phyloP scores from a whole-genome alignment of 2,329 filamentous ascomycete genomes.

The Hymenoscyphus fructigenus region DNA sequence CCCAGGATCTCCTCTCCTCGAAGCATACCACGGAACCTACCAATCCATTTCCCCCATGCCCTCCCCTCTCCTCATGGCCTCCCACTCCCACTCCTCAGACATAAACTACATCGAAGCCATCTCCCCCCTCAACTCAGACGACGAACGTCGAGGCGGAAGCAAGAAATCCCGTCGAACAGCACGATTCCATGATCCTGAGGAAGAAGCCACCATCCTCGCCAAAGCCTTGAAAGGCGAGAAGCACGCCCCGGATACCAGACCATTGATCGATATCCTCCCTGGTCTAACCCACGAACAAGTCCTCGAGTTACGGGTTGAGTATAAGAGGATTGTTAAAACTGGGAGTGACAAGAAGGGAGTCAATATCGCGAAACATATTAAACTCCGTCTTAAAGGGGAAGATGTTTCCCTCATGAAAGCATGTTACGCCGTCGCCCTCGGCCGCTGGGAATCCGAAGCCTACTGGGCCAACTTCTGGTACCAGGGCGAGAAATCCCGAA shows the following conservation, averaged over 20 bases:
- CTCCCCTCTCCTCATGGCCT: slow-evolving; percentile 65
- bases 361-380: slow-evolving; percentile 84
- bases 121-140: slow-evolving; percentile 52
- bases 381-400: slow-evolving; percentile 70
- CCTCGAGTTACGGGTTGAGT: slow-evolving; percentile 80
- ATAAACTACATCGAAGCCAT: slow-evolving; percentile 47
- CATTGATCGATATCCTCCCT: slow-evolving; percentile 81
- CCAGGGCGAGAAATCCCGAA: slow-evolving; percentile 77
- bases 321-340: slow-evolving; percentile 86
- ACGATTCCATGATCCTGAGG: slow-evolving; percentile 80
- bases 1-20: slow-evolving; percentile 80
- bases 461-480: slow-evolving; percentile 99
- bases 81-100: slow-evolving; percentile 45
- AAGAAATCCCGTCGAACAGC: slow-evolving; percentile 51
- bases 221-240: slow-evolving; percentile 63
- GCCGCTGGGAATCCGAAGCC: slow-evolving; percentile 87
- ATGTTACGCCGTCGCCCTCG: slow-evolving; percentile 85
- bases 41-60: slow-evolving; percentile 95
- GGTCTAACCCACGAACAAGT: slow-evolving; percentile 84
- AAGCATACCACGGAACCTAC: slow-evolving; percentile 91
- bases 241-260: slow-evolving; percentile 61
- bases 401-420: slow-evolving; percentile 81
- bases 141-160: slow-evolving; percentile 43
- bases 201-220: slow-evolving; percentile 75
- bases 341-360: slow-evolving; percentile 71